A percentile compares a stretch with the other conserved stretches of the same genome.
These are phyloP conservation scores for Backusella luteola DNA, from an alignment of 192 early-diverging fungal species.

Conservation along the genomic window DNA sequence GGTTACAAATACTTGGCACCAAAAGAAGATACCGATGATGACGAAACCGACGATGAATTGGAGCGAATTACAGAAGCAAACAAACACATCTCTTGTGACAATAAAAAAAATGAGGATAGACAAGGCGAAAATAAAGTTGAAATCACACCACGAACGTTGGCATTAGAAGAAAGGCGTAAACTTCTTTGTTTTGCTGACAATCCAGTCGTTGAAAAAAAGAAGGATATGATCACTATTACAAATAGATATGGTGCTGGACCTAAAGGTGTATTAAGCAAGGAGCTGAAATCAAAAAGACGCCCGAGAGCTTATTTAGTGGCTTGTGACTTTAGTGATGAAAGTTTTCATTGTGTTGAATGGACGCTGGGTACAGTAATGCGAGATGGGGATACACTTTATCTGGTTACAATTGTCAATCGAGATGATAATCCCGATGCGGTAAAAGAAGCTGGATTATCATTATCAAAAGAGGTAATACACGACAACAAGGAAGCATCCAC, in stretches of 20 bases:
- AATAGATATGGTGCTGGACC: conserved; percentile 18
- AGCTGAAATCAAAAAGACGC: not conserved
- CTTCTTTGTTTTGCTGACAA: conserved; percentile 23
- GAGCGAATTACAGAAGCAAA: conserved; percentile 23
- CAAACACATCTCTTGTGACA: conserved; percentile 8
- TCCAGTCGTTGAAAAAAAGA: not conserved
- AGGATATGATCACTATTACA: conserved; percentile 12
- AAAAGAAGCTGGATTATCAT: conserved; percentile 20
- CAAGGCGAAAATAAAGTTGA: not conserved
- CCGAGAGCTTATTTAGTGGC: conserved; percentile 45
- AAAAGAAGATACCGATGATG: conserved; percentile 6
- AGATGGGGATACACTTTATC: conserved; percentile 48
- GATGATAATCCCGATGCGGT: conserved; percentile 39
- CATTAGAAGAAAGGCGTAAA: not conserved
- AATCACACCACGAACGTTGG: not conserved
- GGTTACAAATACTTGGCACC: not conserved
- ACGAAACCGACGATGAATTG: conserved; percentile 18
- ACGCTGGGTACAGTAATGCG: conserved; percentile 47
- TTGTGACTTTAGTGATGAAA: conserved; percentile 51
- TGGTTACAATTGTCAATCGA: conserved; percentile 46
- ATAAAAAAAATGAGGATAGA: not conserved
- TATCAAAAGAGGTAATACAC: conserved; percentile 24
- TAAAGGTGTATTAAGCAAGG: not conserved
- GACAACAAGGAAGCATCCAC: not conserved
- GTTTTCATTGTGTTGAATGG: conserved; percentile 51